phyloP scores from a whole-genome alignment of 495 filamentous ascomycete genomes.

The Neurospora intermedia region DNA sequence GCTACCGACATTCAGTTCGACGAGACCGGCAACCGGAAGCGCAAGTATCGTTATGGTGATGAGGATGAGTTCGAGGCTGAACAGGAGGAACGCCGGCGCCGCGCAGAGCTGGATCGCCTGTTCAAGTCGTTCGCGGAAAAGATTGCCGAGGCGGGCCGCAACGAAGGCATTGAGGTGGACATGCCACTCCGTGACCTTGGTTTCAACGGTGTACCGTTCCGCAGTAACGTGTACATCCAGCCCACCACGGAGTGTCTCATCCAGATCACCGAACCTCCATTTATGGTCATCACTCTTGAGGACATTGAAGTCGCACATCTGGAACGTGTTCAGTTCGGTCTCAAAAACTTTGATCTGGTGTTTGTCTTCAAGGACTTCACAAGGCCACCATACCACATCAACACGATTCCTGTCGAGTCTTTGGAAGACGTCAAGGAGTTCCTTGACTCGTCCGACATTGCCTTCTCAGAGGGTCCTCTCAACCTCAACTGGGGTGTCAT shows the following conservation, averaged over 20 bases:
- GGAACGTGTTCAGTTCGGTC: slow-evolving; percentile 93
- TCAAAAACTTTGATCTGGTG: slow-evolving; percentile 98
- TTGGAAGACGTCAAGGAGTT: slow-evolving; percentile 96
- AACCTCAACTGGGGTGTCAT: slow-evolving; percentile 98
- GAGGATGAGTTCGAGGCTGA: slow-evolving; percentile 99
- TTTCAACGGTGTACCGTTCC: slow-evolving; percentile 91
- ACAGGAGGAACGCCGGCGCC: slow-evolving; percentile 86
- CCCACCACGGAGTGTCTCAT: slow-evolving; percentile 98
- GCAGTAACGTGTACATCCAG: slow-evolving; percentile 88
- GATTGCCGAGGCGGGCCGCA: slow-evolving; percentile 83
- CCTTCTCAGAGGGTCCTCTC: slow-evolving; percentile 87
- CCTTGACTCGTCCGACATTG: slow-evolving; percentile 89
- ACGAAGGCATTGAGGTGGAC: slow-evolving; percentile 76
- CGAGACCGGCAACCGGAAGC: slow-evolving; percentile 94
- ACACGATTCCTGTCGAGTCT: slow-evolving; percentile 93
- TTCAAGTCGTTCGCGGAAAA: slow-evolving; percentile 98
- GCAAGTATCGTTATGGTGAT: slow-evolving; percentile 96
- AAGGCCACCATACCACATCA: slow-evolving; percentile 79
- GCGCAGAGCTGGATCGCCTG: slow-evolving; percentile 83
- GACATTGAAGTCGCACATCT: slow-evolving; percentile 96
- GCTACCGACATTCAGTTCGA: slow-evolving; percentile 98
- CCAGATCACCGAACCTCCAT: slow-evolving; percentile 92
- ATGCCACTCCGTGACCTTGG: slow-evolving; percentile 94
- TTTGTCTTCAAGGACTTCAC: slow-evolving; percentile 96
- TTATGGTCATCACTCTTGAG: slow-evolving; percentile 85